Evolutionary conservation across 306 rosid species (phyloP), one percentile per base, ranked within the genome.

Genomic region (Lupinus albus): DNA sequence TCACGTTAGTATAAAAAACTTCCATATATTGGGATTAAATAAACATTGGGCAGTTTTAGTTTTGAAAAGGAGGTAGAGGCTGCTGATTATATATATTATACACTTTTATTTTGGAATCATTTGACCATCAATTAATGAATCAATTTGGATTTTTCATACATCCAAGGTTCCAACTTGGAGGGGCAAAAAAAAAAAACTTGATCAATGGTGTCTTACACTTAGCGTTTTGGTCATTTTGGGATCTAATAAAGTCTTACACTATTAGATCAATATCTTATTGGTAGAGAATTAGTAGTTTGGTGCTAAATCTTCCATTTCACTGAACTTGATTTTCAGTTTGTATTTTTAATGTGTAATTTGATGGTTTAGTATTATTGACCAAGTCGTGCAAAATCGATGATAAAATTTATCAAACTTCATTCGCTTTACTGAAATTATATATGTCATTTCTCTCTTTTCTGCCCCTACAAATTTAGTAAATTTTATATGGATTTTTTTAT

Each of bases 121-220:
- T 18, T 3, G 44, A 11, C 56, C 8, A 14, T 15, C 56, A 14
- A 7, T 15, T 47, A 49, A 36, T 8, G 59, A 18, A 38, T 36
- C 72, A 52, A 20, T 20, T 51, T 52, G 50, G 42, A 11, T 9
- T 47, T 48, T 32, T 47, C 46, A 17, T 6, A 18, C 38, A 21
- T 36, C 49, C 49, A 13, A 66, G 44, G 71, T 8, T 32, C 47
- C 71, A 49, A 49, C 18, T 49, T 16, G 71, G 51, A 66, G 35
- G 11, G n/a, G n/a, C n/a, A n/a, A n/a, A n/a, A n/a, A n/a, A n/a
- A n/a, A n/a, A n/a, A n/a, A n/a, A n/a, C n/a, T n/a, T n/a, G n/a
- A n/a, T n/a, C n/a, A n/a, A n/a, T n/a, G n/a, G n/a, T n/a, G n/a
- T n/a, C n/a, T n/a, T n/a, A n/a, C n/a, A n/a, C n/a, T n/a, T n/a